Conservation (phyloP, 2,329 filamentous ascomycete genomes). For the Nigrospora osmanthi region DNA sequence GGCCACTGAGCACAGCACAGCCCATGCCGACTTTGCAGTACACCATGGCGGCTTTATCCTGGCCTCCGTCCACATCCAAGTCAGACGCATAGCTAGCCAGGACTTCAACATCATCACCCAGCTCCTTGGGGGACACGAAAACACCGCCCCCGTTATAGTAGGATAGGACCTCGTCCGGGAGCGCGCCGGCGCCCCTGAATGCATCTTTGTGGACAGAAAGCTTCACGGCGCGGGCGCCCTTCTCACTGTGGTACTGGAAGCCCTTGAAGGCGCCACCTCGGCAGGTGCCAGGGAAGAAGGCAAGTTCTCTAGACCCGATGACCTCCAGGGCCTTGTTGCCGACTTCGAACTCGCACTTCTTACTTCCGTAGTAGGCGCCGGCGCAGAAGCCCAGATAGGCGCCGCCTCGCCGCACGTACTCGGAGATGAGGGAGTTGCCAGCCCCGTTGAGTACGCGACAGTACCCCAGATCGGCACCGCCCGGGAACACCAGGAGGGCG, state of each 20-base stretch:
- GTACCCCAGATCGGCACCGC: slow-evolving; percentile 89
- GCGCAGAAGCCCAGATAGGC: slow-evolving; percentile 88
- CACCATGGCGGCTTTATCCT: slow-evolving; percentile 69
- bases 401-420: slow-evolving; percentile 81
- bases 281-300: slow-evolving; percentile 81
- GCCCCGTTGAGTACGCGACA: slow-evolving; percentile 80
- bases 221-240: slow-evolving; percentile 65
- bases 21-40: slow-evolving; percentile 80
- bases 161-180: slow-evolving; percentile 57
- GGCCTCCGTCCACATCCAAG: slow-evolving; percentile 68
- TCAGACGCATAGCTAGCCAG: slow-evolving; percentile 73
- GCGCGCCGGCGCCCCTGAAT: slow-evolving; percentile 38
- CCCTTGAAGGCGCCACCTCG: slow-evolving; percentile 81
- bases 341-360: slow-evolving; percentile 84
- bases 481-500: slow-evolving; percentile 83
- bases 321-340: slow-evolving; percentile 77
- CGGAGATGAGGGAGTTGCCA: slow-evolving; percentile 75
- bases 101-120: slow-evolving; percentile 62
- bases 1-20: slow-evolving; percentile 70
- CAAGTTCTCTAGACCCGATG: slow-evolving; percentile 74
- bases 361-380: slow-evolving; percentile 82
- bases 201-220: slow-evolving; percentile 55
- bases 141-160: slow-evolving; percentile 96
- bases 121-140: slow-evolving; percentile 64
- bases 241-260: slow-evolving; percentile 86